Evolutionary conservation across 2,329 filamentous ascomycete species (phyloP).

Genomic region (Leptographium lundbergii): DNA sequence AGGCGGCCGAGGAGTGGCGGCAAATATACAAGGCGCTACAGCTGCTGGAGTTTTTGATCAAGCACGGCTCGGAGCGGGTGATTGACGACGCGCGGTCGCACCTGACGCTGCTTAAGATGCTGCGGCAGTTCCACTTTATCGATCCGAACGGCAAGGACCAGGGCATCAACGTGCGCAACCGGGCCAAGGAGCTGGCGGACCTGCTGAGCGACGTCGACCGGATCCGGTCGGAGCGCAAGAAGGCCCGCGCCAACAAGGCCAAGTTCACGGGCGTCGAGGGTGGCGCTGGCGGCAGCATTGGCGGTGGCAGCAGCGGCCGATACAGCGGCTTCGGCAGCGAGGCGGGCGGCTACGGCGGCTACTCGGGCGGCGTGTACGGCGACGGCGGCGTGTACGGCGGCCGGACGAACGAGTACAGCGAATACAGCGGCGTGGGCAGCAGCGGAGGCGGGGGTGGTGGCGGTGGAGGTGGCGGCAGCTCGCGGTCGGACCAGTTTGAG

Average conservation of each 20-base stretch:
- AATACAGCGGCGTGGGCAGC: conserved; percentile 18
- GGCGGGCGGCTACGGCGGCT: conserved; percentile 48
- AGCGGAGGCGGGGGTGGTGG: neutral
- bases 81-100: conserved; percentile 95
- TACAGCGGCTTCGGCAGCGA: conserved; percentile 93
- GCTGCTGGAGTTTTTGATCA: conserved; percentile 87
- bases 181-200: conserved; percentile 89
- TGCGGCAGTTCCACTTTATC: conserved; percentile 96
- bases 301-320: conserved; percentile 37
- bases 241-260: conserved; percentile 77
- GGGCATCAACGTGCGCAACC: conserved; percentile 92
- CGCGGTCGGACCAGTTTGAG: conserved; percentile 67
- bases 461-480: conserved; percentile 24
- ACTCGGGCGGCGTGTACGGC: conserved; percentile 71
- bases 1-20: conserved; percentile 94
- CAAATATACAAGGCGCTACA: conserved; percentile 99
- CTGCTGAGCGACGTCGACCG: conserved; percentile 85
- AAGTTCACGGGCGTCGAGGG: conserved; percentile 95
- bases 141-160: conserved; percentile 96
- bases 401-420: conserved; percentile 57
- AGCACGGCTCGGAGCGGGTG: conserved; percentile 94
- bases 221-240: conserved; percentile 74
- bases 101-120: conserved; percentile 91
- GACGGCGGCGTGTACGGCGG: conserved; percentile 91
- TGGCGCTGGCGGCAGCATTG: conserved; percentile 38